These are phyloP conservation scores for Falciphora oryzae DNA, from an alignment of 2,329 filamentous ascomycete genomes.

Conservation along the genomic window DNA sequence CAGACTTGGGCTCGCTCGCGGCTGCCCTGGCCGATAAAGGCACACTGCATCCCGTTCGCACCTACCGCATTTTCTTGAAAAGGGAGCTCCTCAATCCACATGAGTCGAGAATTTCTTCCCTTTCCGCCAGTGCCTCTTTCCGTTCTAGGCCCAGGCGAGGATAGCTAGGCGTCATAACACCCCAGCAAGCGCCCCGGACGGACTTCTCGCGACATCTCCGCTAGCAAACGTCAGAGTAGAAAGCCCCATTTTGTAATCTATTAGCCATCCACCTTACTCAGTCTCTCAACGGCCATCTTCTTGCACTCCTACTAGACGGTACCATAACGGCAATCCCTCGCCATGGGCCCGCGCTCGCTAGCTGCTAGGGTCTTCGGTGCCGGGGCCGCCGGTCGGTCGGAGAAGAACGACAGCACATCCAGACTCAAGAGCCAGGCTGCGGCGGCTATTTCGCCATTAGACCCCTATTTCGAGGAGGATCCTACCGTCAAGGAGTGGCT, in stretches of 20 bases:
- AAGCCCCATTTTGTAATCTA: too few species aligned
- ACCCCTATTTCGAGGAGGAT: slow-evolving; percentile 32
- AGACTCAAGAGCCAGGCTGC: neutral
- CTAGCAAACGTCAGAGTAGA: neutral
- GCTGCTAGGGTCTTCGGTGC: neutral
- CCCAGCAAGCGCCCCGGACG: neutral
- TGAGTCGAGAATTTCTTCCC: neutral
- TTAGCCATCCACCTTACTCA: neutral
- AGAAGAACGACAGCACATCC: neutral
- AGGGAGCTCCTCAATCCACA: neutral
- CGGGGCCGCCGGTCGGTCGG: neutral
- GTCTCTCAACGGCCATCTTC: neutral
- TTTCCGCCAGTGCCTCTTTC: too few species aligned
- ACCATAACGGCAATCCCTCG: neutral
- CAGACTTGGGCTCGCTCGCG: neutral
- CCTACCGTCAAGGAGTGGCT: slow-evolving; percentile 37
- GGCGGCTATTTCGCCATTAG: slow-evolving; percentile 1
- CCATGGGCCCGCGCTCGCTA: neutral
- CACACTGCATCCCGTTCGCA: neutral
- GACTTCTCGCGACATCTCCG: neutral
- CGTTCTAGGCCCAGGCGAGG: too few species aligned
- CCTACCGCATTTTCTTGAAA: neutral
- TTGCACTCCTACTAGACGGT: too few species aligned
- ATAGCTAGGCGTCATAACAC: too few species aligned
- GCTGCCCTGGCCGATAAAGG: neutral